Percentiles rank a stretch among this genome's conserved stretches.
These are phyloP conservation scores for Aspergillus sp. DNA, from an alignment of 2,329 filamentous ascomycete species.

Conservation along the genomic window DNA sequence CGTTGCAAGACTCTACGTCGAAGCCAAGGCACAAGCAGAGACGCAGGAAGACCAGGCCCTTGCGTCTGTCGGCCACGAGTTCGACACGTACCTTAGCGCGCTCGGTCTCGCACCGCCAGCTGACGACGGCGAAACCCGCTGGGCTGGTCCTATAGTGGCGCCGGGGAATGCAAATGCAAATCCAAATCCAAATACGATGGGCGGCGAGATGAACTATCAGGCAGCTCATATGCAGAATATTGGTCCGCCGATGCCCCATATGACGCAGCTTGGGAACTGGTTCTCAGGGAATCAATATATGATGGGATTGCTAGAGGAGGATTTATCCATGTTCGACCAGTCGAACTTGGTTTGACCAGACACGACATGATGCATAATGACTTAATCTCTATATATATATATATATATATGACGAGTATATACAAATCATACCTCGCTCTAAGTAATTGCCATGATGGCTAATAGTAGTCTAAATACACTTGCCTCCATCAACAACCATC, in stretches of 20 bases:
- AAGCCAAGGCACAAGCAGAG: conserved; percentile 59
- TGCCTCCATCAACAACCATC: conserved; percentile 63
- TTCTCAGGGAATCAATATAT: conserved; percentile 66
- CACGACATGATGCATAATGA: too few relatives aligned
- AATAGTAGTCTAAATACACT: conserved; percentile 35
- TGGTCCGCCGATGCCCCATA: conserved; percentile 21
- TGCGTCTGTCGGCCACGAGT: conserved; percentile 57
- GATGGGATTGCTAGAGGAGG: conserved; percentile 65
- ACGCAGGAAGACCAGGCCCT: conserved; percentile 50
- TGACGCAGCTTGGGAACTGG: conserved; percentile 59
- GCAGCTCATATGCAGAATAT: conserved; percentile 12
- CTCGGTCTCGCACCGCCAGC: conserved; percentile 56
- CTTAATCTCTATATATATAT: too few relatives aligned
- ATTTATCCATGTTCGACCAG: conserved; percentile 40
- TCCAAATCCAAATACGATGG: neutral
- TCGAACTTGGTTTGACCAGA: conserved; percentile 8
- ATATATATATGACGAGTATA: too few relatives aligned
- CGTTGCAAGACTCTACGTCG: conserved; percentile 62
- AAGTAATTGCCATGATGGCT: neutral
- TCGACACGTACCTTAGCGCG: conserved; percentile 65
- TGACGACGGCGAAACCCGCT: conserved; percentile 14
- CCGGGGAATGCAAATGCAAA: neutral
- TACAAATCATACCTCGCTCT: too few relatives aligned
- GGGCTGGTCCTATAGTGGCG: neutral
- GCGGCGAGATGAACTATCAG: conserved; percentile 11